Evolutionary conservation across 768 basidiomycete genomes (phyloP), one percentile per base, ranked within the genome.

Genomic region (Mycena indigotica): DNA sequence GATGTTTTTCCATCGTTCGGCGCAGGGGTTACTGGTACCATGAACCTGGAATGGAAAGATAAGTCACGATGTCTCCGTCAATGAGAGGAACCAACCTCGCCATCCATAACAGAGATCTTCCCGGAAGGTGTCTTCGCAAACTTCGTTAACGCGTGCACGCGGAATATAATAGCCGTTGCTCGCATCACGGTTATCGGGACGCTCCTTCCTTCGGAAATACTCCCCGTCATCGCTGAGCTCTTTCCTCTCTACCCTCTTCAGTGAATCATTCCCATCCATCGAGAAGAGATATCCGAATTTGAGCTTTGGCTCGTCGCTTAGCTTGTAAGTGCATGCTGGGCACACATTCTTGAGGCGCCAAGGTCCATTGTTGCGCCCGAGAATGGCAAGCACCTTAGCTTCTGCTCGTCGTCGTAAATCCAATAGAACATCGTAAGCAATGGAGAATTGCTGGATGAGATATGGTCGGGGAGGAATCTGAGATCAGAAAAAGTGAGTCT

Each of bases 241-340:
- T 35, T 17, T 8, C 32, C 32, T 8, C 17, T 8, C 10, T 8
- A 64, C 30, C 23, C 60, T 62, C 35, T 65, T 58, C 23, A 62
- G 48, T 1, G 66, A 69, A 28, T 69, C 56, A 48, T 70, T 70
- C 4, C 68, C 66, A 35, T 72, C 70, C 48, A 70, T 61, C 17
- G 61, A 53, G 26, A 65, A 30, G 30, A 69, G 58, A 41, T 62
- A 62, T 1, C 55, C 29, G 30, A 65, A 65, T 2, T 50, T 46
- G 5, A 70, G 60, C 2, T 46, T 25, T 0, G 56, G 40, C 48
- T 72, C 67, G 45, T 58, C 62, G 26, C 66, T 53, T 5, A 69
- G 62, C 51, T 66, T 55, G 46, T 69, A 66, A 16, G 41, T 60
- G 53, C 71, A 72, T 3, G 63, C 30, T 3, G 70, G 67, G 52